Evolutionary conservation across 2,329 filamentous ascomycete genomes (phyloP).

Genomic region (Colletotrichum liaoningense): DNA sequence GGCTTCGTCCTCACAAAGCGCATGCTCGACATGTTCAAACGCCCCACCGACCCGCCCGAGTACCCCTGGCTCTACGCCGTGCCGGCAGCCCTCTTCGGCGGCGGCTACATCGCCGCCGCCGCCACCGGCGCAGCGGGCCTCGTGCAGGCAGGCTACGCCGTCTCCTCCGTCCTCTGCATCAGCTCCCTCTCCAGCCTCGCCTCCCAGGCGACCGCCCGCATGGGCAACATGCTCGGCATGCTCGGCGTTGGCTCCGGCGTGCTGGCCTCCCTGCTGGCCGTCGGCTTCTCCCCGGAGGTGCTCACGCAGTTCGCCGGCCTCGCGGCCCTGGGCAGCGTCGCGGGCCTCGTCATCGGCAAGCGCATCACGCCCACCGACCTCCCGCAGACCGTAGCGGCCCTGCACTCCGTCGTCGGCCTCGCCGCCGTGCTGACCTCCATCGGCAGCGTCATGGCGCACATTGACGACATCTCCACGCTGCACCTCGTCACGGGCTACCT

Average conservation of each 20-base stretch:
- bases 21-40: conserved; percentile 93
- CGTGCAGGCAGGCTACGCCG: conserved; percentile 88
- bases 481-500: conserved; percentile 90
- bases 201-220: conserved; percentile 83
- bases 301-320: conserved; percentile 84
- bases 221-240: conserved; percentile 88
- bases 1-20: conserved; percentile 93
- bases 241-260: conserved; percentile 87
- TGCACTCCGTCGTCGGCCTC: conserved; percentile 91
- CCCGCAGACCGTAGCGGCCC: conserved; percentile 87
- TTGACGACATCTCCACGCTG: conserved; percentile 73
- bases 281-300: conserved; percentile 82
- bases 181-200: conserved; percentile 84
- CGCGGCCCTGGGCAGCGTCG: conserved; percentile 76
- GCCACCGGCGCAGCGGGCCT: conserved; percentile 85
- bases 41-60: conserved; percentile 86
- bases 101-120: conserved; percentile 83
- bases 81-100: conserved; percentile 81
- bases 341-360: conserved; percentile 82
- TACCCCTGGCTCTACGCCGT: conserved; percentile 89
- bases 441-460: conserved; percentile 76
- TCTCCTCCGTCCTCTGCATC: conserved; percentile 87
- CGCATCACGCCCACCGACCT: conserved; percentile 89
- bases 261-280: conserved; percentile 83
- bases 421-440: conserved; percentile 90